These are phyloP conservation scores for Chenopodium berlandieri DNA, from an alignment of 148 eudicot species.

Conservation along the genomic window DNA sequence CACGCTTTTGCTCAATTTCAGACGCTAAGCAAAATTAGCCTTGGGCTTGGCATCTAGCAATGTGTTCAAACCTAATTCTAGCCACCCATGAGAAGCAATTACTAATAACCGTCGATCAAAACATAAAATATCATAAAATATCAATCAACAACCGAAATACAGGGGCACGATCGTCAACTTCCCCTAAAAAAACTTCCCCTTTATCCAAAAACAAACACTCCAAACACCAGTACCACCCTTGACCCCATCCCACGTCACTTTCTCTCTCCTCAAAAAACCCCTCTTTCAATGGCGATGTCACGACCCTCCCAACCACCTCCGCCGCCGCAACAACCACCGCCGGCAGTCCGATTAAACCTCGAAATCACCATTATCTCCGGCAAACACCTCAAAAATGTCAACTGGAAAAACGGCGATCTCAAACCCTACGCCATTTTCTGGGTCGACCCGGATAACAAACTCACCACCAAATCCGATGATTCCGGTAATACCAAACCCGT, in stretches of 20 bases:
- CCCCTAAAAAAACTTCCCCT: not conserved
- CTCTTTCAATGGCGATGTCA: slow-evolving; percentile 3
- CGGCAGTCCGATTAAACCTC: slow-evolving; percentile 37
- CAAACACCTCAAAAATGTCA: slow-evolving; percentile 84
- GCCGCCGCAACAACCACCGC: slow-evolving; percentile 28
- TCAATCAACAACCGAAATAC: not conserved
- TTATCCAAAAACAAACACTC: not conserved
- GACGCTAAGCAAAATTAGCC: not conserved
- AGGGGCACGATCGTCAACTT: slow-evolving; percentile 15
- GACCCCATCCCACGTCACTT: not conserved
- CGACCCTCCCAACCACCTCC: slow-evolving; percentile 15
- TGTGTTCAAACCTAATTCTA: not conserved
- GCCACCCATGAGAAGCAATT: not conserved
- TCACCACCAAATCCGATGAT: slow-evolving; percentile 75
- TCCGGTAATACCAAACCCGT: slow-evolving; percentile 65
- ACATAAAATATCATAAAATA: too few species aligned
- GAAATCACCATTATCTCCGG: slow-evolving; percentile 72
- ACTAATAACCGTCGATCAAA: not conserved
- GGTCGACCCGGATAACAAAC: slow-evolving; percentile 69
- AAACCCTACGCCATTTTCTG: slow-evolving; percentile 76
- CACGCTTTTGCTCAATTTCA: too few species aligned
- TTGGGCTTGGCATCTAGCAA: not conserved
- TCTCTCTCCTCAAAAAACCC: slow-evolving; percentile 6
- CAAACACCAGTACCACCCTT: not conserved
- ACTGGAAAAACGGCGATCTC: slow-evolving; percentile 74